These are phyloP conservation scores for Hirsutella rhossiliensis DNA, from an alignment of 2,329 filamentous ascomycete genomes.

Conservation along the genomic window DNA sequence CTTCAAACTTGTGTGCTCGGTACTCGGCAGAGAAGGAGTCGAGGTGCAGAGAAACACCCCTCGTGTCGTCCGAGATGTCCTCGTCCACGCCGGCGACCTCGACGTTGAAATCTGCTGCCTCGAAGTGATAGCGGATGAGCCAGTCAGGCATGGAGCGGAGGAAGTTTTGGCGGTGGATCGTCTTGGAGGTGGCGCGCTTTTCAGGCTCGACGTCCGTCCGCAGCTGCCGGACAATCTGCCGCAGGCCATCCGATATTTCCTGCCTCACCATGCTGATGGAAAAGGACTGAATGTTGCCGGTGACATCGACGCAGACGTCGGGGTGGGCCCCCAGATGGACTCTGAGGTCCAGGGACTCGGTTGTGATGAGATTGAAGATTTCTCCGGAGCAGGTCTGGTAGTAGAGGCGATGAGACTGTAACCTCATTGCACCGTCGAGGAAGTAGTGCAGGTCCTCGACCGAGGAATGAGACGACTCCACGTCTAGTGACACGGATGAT, in stretches of 20 bases:
- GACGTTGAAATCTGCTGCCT: constrained; percentile 79
- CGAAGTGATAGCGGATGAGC: constrained; percentile 73
- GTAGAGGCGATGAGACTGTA: constrained; percentile 82
- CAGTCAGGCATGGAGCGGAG: constrained; percentile 70
- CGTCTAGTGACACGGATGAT: constrained; percentile 82
- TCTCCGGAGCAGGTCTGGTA: constrained; percentile 80
- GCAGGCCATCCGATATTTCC: constrained; percentile 85
- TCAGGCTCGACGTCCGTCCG: constrained; percentile 54
- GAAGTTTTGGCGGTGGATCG: constrained; percentile 49
- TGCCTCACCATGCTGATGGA: constrained; percentile 81
- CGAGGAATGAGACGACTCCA: constrained; percentile 89
- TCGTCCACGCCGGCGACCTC: constrained; percentile 84
- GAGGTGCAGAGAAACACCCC: constrained; percentile 75
- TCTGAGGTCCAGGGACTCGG: constrained; percentile 80
- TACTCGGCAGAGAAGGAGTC: constrained; percentile 87
- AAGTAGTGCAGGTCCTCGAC: constrained; percentile 80
- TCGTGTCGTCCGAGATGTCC: constrained; percentile 67
- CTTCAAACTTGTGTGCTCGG: constrained; percentile 64
- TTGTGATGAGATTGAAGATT: constrained; percentile 77
- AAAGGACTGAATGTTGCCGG: constrained; percentile 73
- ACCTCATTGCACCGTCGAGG: constrained; percentile 65
- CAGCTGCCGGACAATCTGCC: constrained; percentile 80
- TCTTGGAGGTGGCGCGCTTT: constrained; percentile 38
- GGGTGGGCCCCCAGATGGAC: constrained; percentile 74
- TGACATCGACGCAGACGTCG: constrained; percentile 70